phyloP scores from a whole-genome alignment of 2,329 filamentous ascomycete genomes.

The Tolypocladium tropicale region DNA sequence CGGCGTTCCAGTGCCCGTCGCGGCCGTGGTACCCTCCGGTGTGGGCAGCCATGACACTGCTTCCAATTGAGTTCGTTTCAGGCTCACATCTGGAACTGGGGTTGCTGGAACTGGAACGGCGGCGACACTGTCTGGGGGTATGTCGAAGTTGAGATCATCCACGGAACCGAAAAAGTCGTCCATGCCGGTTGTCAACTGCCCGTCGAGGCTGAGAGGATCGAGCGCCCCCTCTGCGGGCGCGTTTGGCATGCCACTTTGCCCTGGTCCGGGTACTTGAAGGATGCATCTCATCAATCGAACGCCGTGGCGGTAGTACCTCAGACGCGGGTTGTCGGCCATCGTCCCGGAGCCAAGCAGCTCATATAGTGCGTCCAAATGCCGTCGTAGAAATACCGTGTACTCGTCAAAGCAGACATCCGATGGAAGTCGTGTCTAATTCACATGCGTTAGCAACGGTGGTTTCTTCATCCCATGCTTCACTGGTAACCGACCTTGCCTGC shows the following conservation, averaged over 20 bases:
- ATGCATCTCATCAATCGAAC: constrained; percentile 30
- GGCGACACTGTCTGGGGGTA: not conserved
- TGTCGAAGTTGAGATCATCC: constrained; percentile 10
- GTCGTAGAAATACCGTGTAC: constrained; percentile 30
- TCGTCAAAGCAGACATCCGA: constrained; percentile 26
- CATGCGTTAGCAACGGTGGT: not conserved
- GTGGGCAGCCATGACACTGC: not conserved
- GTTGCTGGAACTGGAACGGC: not conserved
- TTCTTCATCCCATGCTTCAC: not conserved
- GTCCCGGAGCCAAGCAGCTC: constrained; percentile 1
- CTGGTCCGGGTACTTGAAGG: constrained; percentile 13
- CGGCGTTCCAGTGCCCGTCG: not conserved
- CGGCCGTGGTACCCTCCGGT: not conserved
- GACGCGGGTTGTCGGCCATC: constrained; percentile 18
- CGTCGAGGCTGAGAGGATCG: not conserved
- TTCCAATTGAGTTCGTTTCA: constrained; percentile 2
- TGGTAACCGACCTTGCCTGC: constrained; percentile 36
- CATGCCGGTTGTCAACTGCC: not conserved
- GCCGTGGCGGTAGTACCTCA: constrained; percentile 30
- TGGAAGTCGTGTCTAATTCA: constrained; percentile 24
- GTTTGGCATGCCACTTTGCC: not conserved
- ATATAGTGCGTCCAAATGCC: constrained; percentile 34
- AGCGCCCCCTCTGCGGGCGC: not conserved
- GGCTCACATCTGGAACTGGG: constrained; percentile 3
- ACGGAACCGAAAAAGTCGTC: constrained; percentile 12